Percentiles rank a stretch among this genome's conserved stretches.
Conservation (phyloP, 768 basidiomycete genomes). For the Tulasnella sp. region DNA sequence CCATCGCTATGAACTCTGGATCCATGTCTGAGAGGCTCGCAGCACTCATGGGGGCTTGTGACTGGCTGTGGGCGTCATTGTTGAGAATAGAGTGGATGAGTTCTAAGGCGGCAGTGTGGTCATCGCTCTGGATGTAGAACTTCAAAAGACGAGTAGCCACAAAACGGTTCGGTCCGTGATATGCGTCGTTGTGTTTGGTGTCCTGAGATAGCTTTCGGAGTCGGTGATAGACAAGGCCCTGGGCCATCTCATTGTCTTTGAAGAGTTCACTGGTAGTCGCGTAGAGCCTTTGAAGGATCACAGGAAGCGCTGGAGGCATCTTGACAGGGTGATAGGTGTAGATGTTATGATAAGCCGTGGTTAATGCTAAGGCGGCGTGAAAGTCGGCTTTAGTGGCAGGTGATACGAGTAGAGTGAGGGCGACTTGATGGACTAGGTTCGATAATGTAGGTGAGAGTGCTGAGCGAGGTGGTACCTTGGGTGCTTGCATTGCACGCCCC, state of each 20-base stretch:
- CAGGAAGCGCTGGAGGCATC: too few relatives aligned
- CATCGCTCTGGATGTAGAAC: background rate
- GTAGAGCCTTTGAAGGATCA: too few relatives aligned
- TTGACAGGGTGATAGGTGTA: too few relatives aligned
- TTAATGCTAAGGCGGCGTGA: background rate
- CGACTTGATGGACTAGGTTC: background rate
- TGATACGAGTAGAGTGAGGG: background rate
- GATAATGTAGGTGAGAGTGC: background rate
- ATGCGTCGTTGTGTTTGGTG: background rate
- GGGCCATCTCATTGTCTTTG: background rate
- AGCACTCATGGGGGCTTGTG: background rate
- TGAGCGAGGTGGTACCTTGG: background rate
- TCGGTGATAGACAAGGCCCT: background rate
- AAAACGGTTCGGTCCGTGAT: background rate
- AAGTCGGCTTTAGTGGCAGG: background rate
- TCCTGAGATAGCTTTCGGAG: background rate
- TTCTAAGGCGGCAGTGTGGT: background rate
- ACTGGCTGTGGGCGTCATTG: background rate
- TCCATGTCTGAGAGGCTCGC: background rate
- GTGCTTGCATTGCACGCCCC: background rate
- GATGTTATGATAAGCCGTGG: background rate
- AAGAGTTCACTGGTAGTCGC: background rate
- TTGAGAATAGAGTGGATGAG: background rate
- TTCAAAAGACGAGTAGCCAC: background rate
- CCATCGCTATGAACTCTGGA: background rate